A percentile compares a stretch with the other conserved stretches of the same genome.
These are phyloP conservation scores for Spathaspora arborariae DNA, from an alignment of 805 yeast genomes.

Conservation along the genomic window DNA sequence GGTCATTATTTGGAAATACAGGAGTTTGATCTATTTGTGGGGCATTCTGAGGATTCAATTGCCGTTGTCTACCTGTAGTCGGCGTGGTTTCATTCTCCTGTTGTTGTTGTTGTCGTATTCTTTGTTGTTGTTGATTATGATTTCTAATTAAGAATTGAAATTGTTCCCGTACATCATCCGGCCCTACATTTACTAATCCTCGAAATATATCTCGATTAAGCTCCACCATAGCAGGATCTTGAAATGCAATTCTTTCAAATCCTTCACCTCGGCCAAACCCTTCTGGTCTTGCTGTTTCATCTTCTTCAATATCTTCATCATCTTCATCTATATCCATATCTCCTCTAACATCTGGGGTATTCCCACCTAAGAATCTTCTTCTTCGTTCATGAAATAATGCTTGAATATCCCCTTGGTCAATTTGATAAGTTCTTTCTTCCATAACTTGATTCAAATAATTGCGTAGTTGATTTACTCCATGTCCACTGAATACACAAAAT, in stretches of 20 bases:
- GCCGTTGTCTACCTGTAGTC: conserved; percentile 9
- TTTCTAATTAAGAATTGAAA: conserved; percentile 23
- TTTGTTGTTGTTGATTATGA: conserved; percentile 1
- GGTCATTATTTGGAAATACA: conserved; percentile 30
- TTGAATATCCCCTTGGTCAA: conserved; percentile 31
- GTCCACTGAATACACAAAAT: conserved; percentile 92
- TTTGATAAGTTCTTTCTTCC: conserved; percentile 31
- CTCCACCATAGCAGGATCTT: conserved; percentile 20
- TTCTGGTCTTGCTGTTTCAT: not conserved
- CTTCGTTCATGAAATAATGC: conserved; percentile 26
- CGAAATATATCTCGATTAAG: conserved; percentile 29
- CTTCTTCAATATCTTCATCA: not conserved
- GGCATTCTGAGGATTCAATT: conserved; percentile 27
- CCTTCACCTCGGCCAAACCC: conserved; percentile 6
- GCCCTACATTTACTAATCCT: conserved; percentile 26
- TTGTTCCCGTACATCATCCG: conserved; percentile 33
- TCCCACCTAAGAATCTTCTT: conserved; percentile 22
- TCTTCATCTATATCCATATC: conserved; percentile 3
- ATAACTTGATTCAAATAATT: conserved; percentile 53
- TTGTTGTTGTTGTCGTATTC: not conserved
- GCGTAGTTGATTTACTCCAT: conserved; percentile 76
- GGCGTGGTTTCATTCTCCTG: conserved; percentile 5
- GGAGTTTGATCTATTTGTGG: conserved; percentile 42
- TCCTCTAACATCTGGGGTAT: conserved; percentile 2
- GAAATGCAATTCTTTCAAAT: not conserved